Evolutionary conservation across 192 early-diverging fungal species (phyloP), one percentile per base, ranked within the genome.

Genomic region (Podila minutissima): DNA sequence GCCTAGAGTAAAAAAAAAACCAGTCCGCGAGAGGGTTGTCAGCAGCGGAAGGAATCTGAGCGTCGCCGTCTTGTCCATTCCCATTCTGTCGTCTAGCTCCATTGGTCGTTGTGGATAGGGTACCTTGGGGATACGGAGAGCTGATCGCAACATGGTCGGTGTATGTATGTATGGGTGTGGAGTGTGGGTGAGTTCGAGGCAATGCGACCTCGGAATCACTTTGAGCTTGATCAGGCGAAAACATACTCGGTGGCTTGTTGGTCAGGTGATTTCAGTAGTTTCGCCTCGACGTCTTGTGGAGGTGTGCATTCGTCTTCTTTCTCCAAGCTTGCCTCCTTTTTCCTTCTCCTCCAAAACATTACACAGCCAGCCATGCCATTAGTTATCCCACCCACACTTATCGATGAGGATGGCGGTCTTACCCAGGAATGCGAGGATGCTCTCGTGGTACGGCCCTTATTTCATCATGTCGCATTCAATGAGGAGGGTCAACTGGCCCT

Each of bases 371-470:
- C 15, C 50, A 81, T 81, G 77, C 71, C 77, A n/a, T 48, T 69
- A 53, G 66, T 81, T 55, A 68, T 66, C 24, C 75, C 77, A 15
- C 77, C 77, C 17, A 60, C 50, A 29, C 71, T 81, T 24, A 67
- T 64, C 38, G 77, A 81, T 6, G 77, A 81, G n/a, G 77, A 81
- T 17, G 77, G 77, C 48, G 77, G 51, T n/a, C 67, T 81, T 3
- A 81, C 77, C 2, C 71, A 65, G 20, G 77, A 59, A 46, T 81
- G 77, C 63, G 70, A 73, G 28, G 71, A 73, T 69, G 77, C 77
- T 8, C 63, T 81, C 20, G 66, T 73, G 38, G 77, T 73, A 81
- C 26, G 75, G 53, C 53, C 24, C 24, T 55, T 22, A n/a, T 55
- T 55, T 55, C n/a, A 26, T 55, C 53, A 24, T 55, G 24, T 55